Percentiles rank a stretch among this genome's conserved stretches.
Conservation (phyloP, 805 yeast species). For the Wickerhamia fluorescens region DNA sequence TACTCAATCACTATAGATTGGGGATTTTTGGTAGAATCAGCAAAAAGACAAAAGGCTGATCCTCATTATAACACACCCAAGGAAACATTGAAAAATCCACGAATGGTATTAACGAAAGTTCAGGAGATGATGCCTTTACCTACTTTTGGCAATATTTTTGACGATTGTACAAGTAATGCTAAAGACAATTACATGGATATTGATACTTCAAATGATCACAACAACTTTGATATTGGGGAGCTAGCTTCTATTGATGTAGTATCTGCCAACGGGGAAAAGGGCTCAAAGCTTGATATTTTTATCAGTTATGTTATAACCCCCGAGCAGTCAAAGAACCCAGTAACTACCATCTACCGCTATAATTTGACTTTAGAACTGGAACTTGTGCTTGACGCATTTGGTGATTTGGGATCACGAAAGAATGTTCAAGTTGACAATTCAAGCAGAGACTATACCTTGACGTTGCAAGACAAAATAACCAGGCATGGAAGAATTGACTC, state of each 20-base stretch:
- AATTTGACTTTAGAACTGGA: slow-evolving; percentile 15
- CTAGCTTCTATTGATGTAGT: slow-evolving; percentile 33
- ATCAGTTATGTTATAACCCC: slow-evolving; percentile 27
- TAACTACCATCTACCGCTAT: slow-evolving; percentile 23
- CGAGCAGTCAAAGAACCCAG: slow-evolving; percentile 5
- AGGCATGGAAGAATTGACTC: slow-evolving; percentile 21
- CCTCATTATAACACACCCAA: slow-evolving; percentile 48
- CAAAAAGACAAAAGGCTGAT: slow-evolving; percentile 37
- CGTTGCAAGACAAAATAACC: slow-evolving; percentile 20
- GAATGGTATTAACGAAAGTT: slow-evolving; percentile 24
- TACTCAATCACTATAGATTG: slow-evolving; percentile 44
- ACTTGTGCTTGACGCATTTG: slow-evolving; percentile 23
- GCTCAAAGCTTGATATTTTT: slow-evolving; percentile 40
- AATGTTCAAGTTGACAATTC: slow-evolving; percentile 5
- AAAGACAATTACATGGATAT: slow-evolving; percentile 14
- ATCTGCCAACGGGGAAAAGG: slow-evolving; percentile 37
- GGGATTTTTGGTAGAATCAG: slow-evolving; percentile 46
- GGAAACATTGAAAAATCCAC: slow-evolving; percentile 36
- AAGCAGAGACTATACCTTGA: slow-evolving; percentile 7
- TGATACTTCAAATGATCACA: slow-evolving; percentile 1
- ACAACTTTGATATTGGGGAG: neutral
- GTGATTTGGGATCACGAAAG: slow-evolving; percentile 21
- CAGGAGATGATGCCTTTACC: slow-evolving; percentile 22
- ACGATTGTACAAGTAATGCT: slow-evolving; percentile 5
- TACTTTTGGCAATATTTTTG: slow-evolving; percentile 13